Evolutionary conservation across 2,329 filamentous ascomycete species (phyloP).

Genomic region (Ascocoryne sarcoides): DNA sequence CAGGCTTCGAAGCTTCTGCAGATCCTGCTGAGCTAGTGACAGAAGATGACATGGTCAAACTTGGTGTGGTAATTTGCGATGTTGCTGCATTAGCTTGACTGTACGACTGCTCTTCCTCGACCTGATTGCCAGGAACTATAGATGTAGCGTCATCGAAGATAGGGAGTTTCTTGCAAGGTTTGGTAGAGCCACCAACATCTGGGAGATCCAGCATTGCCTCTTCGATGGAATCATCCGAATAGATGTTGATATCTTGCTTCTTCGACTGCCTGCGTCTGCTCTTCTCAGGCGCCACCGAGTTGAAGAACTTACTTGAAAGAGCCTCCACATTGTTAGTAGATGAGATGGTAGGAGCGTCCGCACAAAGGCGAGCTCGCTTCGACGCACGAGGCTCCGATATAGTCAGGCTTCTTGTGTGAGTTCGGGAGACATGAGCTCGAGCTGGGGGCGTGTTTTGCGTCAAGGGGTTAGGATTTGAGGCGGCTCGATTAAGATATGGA

Average conservation of each 20-base stretch:
- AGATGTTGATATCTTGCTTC: constrained; percentile 38
- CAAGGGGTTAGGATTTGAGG: background rate
- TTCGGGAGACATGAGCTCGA: constrained; percentile 29
- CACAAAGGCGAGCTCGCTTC: constrained; percentile 44
- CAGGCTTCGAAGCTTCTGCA: background rate
- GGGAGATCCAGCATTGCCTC: constrained; percentile 39
- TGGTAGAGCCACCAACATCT: constrained; percentile 24
- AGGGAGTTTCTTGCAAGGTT: constrained; percentile 15
- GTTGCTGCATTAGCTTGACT: constrained; percentile 1
- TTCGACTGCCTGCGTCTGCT: constrained; percentile 31
- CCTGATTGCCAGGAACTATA: no score
- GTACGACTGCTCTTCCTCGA: no score
- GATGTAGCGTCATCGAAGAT: constrained; percentile 19
- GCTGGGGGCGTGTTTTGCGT: constrained; percentile 26
- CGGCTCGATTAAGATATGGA: constrained; percentile 12
- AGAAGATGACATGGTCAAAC: constrained; percentile 17
- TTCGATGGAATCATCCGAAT: constrained; percentile 43
- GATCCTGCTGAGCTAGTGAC: constrained; percentile 1
- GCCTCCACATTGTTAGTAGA: constrained; percentile 25
- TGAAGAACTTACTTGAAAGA: constrained; percentile 41
- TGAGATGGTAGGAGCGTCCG: constrained; percentile 33
- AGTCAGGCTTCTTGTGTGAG: constrained; percentile 31
- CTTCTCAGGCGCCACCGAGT: constrained; percentile 23
- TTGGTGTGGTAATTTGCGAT: constrained; percentile 18
- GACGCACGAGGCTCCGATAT: constrained; percentile 36